Percentiles rank a stretch among this genome's conserved stretches.
Conservation (phyloP, 2,329 filamentous ascomycete genomes). For the Ascochyta lentis region DNA sequence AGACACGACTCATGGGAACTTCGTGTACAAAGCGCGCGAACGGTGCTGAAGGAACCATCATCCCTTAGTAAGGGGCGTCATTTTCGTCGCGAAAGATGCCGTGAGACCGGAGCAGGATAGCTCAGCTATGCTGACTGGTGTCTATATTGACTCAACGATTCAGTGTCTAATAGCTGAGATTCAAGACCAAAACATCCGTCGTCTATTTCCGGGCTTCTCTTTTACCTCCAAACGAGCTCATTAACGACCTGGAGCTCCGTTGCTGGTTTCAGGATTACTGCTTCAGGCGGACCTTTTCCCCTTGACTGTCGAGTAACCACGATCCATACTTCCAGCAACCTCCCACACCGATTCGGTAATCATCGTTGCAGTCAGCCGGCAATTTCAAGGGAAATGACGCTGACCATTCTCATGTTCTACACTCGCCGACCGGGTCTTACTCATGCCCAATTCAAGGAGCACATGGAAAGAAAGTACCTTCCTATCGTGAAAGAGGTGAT, state of each 20-base stretch:
- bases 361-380: not conserved
- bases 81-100: not conserved
- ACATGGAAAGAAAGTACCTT: conserved; percentile 26
- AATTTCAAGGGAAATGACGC: not conserved
- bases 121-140: not conserved
- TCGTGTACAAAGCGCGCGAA: not conserved
- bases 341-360: not conserved
- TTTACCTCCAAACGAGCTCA: no score
- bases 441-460: conserved; percentile 22
- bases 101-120: not conserved
- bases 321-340: not conserved
- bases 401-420: conserved; percentile 20
- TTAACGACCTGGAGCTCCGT: no score
- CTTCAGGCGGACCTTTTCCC: not conserved
- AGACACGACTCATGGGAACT: not conserved
- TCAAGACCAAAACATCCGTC: no score
- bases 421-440: conserved; percentile 27
- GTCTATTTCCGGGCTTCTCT: no score
- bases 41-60: not conserved
- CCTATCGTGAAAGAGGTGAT: conserved; percentile 28
- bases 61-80: conserved; percentile 4
- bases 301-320: not conserved
- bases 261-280: not conserved
- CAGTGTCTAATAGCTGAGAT: not conserved
- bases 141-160: not conserved